phyloP scores from a whole-genome alignment of 768 basidiomycete genomes.

The Lactarius quietus region DNA sequence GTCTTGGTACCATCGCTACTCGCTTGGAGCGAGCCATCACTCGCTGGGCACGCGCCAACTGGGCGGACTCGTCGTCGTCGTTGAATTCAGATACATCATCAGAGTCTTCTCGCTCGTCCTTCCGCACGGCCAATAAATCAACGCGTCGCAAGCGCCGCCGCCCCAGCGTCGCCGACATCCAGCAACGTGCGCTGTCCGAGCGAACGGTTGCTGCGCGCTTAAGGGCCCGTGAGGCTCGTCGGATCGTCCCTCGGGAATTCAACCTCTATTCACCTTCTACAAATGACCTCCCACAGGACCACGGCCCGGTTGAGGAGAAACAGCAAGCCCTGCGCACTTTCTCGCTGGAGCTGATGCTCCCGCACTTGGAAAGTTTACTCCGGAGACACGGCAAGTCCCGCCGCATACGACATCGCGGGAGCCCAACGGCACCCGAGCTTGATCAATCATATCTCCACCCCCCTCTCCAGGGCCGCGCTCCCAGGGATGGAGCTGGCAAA shows the following conservation, averaged over 20 bases:
- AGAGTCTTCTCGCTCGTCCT: constrained; percentile 39
- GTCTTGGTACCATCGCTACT: constrained; percentile 41
- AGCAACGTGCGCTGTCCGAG: constrained; percentile 52
- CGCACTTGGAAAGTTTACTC: constrained; percentile 23
- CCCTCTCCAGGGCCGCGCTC: neutral
- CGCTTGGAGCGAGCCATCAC: constrained; percentile 68
- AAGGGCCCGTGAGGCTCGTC: constrained; percentile 57
- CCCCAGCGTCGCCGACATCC: constrained; percentile 46
- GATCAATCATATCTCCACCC: neutral
- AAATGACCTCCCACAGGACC: constrained; percentile 19
- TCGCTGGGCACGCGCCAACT: constrained; percentile 61
- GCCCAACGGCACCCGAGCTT: constrained; percentile 3
- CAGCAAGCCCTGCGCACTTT: constrained; percentile 26
- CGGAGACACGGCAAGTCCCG: constrained; percentile 24
- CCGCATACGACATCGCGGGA: constrained; percentile 20
- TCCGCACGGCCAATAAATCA: constrained; percentile 38
- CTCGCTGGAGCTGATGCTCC: constrained; percentile 21
- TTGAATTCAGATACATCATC: constrained; percentile 39
- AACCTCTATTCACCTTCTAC: constrained; percentile 57
- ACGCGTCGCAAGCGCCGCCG: constrained; percentile 44
- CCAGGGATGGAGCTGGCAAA: neutral
- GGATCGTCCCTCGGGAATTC: constrained; percentile 60
- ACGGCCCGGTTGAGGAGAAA: constrained; percentile 9
- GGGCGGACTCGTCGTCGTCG: constrained; percentile 38
- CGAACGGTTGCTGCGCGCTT: constrained; percentile 58